phyloP scores from a whole-genome alignment of 1,284 basidiomycete species.

The Hypsizygus ulmarius region DNA sequence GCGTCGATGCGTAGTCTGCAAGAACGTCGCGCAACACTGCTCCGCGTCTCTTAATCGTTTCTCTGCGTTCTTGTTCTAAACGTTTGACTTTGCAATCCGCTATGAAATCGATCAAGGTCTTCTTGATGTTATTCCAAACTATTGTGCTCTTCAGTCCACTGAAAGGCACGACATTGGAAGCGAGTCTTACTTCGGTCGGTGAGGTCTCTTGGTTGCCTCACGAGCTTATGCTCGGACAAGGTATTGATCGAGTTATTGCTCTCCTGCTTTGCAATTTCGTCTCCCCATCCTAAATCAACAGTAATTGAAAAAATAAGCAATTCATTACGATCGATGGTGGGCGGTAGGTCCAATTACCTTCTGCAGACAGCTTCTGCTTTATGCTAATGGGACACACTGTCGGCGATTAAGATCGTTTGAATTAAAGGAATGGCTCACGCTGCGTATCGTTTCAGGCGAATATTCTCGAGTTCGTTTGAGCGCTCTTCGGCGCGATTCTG shows the following conservation, averaged over 20 bases:
- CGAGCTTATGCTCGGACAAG: slow-evolving; percentile 10
- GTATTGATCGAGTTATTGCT: background rate
- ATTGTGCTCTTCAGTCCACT: background rate
- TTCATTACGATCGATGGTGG: background rate
- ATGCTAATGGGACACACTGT: background rate
- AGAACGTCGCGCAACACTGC: slow-evolving; percentile 9
- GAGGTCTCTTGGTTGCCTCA: slow-evolving; percentile 11
- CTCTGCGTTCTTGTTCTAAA: background rate
- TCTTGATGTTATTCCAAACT: slow-evolving; percentile 14
- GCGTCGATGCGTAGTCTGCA: slow-evolving; percentile 9
- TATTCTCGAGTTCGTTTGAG: slow-evolving; percentile 7
- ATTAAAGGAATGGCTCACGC: background rate
- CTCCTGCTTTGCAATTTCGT: slow-evolving; percentile 7
- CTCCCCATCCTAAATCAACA: slow-evolving; percentile 4
- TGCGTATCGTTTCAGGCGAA: slow-evolving; percentile 10
- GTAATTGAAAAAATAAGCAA: background rate
- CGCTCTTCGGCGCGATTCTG: slow-evolving; percentile 1
- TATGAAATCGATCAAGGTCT: slow-evolving; percentile 10
- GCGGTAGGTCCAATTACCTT: slow-evolving; percentile 2
- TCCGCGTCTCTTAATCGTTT: slow-evolving; percentile 5
- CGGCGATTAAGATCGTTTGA: background rate
- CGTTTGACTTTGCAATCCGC: slow-evolving; percentile 6
- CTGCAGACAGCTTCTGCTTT: slow-evolving; percentile 5
- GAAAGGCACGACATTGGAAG: background rate
- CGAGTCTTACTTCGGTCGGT: slow-evolving; percentile 10